Evolutionary conservation across 768 basidiomycete species (phyloP).

Genomic region (Mycena epipterygia): DNA sequence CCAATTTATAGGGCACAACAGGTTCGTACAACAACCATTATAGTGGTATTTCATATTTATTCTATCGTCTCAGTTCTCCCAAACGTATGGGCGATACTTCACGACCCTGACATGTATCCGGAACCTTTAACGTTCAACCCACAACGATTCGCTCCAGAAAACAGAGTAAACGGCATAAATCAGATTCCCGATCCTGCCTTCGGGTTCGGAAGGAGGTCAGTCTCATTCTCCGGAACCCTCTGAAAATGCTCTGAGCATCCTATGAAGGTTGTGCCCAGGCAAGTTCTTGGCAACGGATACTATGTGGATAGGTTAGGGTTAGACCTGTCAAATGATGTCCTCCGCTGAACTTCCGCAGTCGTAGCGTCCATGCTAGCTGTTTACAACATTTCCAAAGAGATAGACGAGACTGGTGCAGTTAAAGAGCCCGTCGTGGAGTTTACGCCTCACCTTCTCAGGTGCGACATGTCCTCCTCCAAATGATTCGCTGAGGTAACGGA

Average conservation of each 20-base stretch:
- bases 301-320: conserved; percentile 53
- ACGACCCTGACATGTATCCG: conserved; percentile 54
- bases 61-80: conserved; percentile 32
- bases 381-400: conserved; percentile 54
- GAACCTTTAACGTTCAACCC: conserved; percentile 57
- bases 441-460: conserved; percentile 53
- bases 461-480: background rate
- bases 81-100: conserved; percentile 57
- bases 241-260: background rate
- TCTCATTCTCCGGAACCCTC: background rate
- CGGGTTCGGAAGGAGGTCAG: conserved; percentile 57
- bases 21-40: background rate
- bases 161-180: conserved; percentile 48
- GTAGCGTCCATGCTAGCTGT: conserved; percentile 55
- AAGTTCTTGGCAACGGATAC: conserved; percentile 58
- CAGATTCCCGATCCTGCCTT: conserved; percentile 53
- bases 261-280: conserved; percentile 58
- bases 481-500: background rate
- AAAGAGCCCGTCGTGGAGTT: conserved; percentile 52
- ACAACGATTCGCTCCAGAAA: conserved; percentile 49
- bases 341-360: too few species aligned
- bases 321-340: too few species aligned
- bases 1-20: conserved; percentile 47
- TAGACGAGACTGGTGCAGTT: conserved; percentile 49
- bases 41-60: background rate